Evolutionary conservation across 352 stramenopile species (phyloP).

Genomic region (Thalassiosira livingstoniorum): DNA sequence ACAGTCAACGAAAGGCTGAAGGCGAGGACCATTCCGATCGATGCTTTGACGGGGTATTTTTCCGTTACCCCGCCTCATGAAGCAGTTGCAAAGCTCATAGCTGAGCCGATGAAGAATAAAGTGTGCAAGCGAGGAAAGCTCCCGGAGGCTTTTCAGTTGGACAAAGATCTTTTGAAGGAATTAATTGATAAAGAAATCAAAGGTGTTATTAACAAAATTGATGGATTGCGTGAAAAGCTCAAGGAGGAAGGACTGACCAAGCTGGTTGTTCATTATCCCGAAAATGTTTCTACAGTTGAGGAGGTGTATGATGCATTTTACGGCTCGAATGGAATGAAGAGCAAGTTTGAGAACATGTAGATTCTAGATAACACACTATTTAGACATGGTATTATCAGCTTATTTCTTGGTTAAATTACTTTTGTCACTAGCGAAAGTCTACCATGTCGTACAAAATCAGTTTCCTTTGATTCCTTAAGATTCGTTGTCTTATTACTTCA

Average conservation of each 20-base stretch:
- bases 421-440: no score
- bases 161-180: conserved; percentile 20
- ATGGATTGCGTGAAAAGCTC: conserved; percentile 7
- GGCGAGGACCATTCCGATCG: conserved; percentile 12
- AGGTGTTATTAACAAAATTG: conserved; percentile 26
- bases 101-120: conserved; percentile 15
- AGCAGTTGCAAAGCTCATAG: conserved; percentile 27
- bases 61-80: conserved; percentile 18
- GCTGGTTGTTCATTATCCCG: conserved; percentile 20
- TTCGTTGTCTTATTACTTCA: no score
- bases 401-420: no score
- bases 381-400: no score
- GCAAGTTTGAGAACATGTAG: no score
- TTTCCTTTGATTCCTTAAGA: no score
- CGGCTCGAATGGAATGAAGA: conserved; percentile 11
- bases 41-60: conserved; percentile 27
- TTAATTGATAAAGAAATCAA: conserved; percentile 26
- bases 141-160: conserved; percentile 14
- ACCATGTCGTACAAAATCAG: no score
- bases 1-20: conserved; percentile 25
- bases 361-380: no score
- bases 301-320: conserved; percentile 33
- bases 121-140: conserved; percentile 11
- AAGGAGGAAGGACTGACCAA: conserved; percentile 25
- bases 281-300: conserved; percentile 28